Conservation (phyloP, 257 asterid species). For the Linderniella brevidens region DNA sequence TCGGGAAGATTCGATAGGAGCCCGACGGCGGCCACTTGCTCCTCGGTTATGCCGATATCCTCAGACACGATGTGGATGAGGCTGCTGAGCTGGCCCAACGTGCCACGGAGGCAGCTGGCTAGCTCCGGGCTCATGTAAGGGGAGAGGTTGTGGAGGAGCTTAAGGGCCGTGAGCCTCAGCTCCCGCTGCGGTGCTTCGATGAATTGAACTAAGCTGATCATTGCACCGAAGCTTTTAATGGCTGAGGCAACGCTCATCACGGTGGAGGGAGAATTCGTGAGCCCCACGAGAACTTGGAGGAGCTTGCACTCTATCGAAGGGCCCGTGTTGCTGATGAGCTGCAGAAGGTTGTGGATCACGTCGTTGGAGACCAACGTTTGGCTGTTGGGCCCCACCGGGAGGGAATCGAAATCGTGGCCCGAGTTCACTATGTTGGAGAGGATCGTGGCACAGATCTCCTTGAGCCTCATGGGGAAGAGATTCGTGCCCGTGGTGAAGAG, state of each 20-base stretch:
- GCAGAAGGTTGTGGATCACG: slow-evolving; percentile 53
- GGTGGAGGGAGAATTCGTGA: slow-evolving; percentile 43
- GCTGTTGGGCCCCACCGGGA: slow-evolving; percentile 60
- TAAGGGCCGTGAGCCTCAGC: slow-evolving; percentile 60
- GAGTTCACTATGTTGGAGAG: slow-evolving; percentile 74
- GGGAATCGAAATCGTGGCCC: slow-evolving; percentile 54
- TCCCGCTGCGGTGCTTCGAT: slow-evolving; percentile 84
- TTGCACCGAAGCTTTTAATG: slow-evolving; percentile 80
- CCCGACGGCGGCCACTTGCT: slow-evolving; percentile 82
- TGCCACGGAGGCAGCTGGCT: slow-evolving; percentile 50
- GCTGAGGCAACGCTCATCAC: slow-evolving; percentile 60
- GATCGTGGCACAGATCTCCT: slow-evolving; percentile 81
- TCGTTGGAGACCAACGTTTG: slow-evolving; percentile 83
- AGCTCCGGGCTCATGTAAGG: slow-evolving; percentile 79
- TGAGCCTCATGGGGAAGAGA: slow-evolving; percentile 54
- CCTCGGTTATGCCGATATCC: slow-evolving; percentile 52
- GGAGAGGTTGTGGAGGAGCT: slow-evolving; percentile 69
- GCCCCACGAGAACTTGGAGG: slow-evolving; percentile 87
- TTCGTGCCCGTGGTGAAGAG: slow-evolving; percentile 64
- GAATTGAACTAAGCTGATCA: slow-evolving; percentile 74
- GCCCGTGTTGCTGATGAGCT: slow-evolving; percentile 87
- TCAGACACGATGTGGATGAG: slow-evolving; percentile 51
- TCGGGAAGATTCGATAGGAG: slow-evolving; percentile 84
- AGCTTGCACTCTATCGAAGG: slow-evolving; percentile 90
- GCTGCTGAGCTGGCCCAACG: slow-evolving; percentile 69